phyloP scores from a whole-genome alignment of 169 alveolate genomes.

The Cryptosporidium ubiquitum region DNA sequence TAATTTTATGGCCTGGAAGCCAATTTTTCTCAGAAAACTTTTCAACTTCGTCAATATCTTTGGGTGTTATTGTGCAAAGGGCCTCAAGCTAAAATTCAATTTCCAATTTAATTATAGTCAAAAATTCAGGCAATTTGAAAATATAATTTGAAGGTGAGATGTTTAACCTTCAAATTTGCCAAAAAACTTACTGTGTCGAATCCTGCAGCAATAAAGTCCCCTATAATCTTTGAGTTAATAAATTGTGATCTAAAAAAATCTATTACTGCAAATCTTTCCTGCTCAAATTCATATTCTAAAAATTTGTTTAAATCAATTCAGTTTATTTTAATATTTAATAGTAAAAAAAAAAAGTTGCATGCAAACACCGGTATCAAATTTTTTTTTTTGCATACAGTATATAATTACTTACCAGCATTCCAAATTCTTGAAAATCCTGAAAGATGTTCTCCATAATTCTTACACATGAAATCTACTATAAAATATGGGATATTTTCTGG shows the following conservation, averaged over 20 bases:
- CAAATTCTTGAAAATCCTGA: constrained; percentile 59
- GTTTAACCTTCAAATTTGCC: background rate
- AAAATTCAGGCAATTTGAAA: background rate
- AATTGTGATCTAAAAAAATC: constrained; percentile 72
- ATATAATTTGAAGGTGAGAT: background rate
- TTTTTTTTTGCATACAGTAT: constrained; percentile 6
- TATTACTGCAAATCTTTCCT: constrained; percentile 70
- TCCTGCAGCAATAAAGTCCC: constrained; percentile 61
- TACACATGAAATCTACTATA: constrained; percentile 70
- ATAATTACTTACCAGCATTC: constrained; percentile 44
- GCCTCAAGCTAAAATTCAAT: constrained; percentile 41
- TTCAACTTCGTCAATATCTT: constrained; percentile 51
- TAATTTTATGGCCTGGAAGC: constrained; percentile 74
- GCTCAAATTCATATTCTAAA: constrained; percentile 69
- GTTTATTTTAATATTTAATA: background rate
- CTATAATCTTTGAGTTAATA: constrained; percentile 46
- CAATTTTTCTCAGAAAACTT: constrained; percentile 49
- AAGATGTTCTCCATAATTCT: constrained; percentile 68
- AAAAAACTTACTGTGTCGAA: constrained; percentile 53
- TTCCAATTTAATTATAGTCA: background rate
- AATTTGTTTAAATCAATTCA: no score
- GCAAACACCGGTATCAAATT: constrained; percentile 2
- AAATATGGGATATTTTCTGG: constrained; percentile 73
- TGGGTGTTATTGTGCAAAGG: constrained; percentile 55
- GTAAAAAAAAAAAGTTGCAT: background rate